Conservation (phyloP, 352 stramenopile species). For the Aphanomyces cochlioides region DNA sequence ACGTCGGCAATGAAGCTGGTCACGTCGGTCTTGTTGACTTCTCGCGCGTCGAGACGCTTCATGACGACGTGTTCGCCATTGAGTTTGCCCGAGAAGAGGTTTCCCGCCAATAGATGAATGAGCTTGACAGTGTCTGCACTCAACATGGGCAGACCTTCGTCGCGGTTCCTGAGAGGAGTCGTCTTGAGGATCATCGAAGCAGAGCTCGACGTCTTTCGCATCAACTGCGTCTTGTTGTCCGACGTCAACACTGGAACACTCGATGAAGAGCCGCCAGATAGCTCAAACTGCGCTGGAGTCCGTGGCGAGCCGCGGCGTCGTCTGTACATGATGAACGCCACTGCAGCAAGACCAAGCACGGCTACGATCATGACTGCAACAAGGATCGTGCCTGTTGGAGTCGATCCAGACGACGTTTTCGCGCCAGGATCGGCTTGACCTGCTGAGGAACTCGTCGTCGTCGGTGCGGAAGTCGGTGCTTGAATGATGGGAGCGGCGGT, state of each 20-base stretch:
- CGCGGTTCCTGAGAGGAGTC: background rate
- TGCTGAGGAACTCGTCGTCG: no score
- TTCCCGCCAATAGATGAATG: background rate
- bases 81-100: conserved; percentile 12
- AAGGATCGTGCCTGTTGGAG: background rate
- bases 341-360: background rate
- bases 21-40: background rate
- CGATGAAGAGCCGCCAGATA: background rate
- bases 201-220: conserved; percentile 14
- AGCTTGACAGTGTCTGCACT: background rate
- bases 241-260: background rate
- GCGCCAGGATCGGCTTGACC: no score
- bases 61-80: conserved; percentile 15
- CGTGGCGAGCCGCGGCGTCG: background rate
- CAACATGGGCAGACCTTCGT: conserved; percentile 5
- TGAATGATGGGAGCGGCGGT: no score
- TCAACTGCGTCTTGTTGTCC: conserved; percentile 9
- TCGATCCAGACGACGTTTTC: no score
- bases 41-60: conserved; percentile 2
- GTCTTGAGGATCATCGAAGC: background rate
- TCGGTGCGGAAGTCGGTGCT: no score
- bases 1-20: conserved; percentile 6
- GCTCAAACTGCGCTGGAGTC: background rate
- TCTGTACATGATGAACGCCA: conserved; percentile 14
- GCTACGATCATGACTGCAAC: conserved; percentile 2